A percentile compares a stretch with the other conserved stretches of the same genome.
Conservation (phyloP, 2,329 filamentous ascomycete genomes). For the Dothidotthia symphoricarpi region DNA sequence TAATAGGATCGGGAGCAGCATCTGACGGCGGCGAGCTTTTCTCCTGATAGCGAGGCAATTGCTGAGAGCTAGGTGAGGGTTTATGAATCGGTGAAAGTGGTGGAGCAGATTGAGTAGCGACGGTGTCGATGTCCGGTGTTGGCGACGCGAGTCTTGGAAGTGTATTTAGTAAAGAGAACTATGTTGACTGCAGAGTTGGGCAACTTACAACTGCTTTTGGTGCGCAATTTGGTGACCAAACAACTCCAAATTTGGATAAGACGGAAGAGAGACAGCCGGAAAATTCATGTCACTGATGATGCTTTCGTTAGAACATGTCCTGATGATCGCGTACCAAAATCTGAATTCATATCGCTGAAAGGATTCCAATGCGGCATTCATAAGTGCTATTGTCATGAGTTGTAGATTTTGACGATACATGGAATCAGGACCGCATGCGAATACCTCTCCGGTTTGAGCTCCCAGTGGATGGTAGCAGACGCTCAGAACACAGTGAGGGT, state of each 20-base stretch:
- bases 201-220: not conserved
- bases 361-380: no score
- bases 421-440: no score
- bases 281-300: slow-evolving; percentile 1
- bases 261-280: not conserved
- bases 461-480: no score
- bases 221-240: not conserved
- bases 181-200: no score
- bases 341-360: no score
- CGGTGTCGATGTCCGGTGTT: not conserved
- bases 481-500: no score
- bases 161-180: no score
- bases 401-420: no score
- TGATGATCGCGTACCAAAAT: slow-evolving; percentile 1
- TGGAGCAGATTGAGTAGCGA: not conserved
- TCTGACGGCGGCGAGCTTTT: slow-evolving; percentile 1
- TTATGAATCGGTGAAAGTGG: not conserved
- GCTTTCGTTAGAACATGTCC: slow-evolving; percentile 10
- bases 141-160: not conserved
- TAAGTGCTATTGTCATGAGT: no score
- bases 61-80: not conserved
- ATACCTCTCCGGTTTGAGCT: no score
- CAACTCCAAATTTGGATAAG: not conserved
- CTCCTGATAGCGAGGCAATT: not conserved
- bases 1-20: slow-evolving; percentile 5